Percentiles rank a stretch among this genome's conserved stretches.
phyloP scores from a whole-genome alignment of 2,329 filamentous ascomycete species.

The Neurospora sp. region DNA sequence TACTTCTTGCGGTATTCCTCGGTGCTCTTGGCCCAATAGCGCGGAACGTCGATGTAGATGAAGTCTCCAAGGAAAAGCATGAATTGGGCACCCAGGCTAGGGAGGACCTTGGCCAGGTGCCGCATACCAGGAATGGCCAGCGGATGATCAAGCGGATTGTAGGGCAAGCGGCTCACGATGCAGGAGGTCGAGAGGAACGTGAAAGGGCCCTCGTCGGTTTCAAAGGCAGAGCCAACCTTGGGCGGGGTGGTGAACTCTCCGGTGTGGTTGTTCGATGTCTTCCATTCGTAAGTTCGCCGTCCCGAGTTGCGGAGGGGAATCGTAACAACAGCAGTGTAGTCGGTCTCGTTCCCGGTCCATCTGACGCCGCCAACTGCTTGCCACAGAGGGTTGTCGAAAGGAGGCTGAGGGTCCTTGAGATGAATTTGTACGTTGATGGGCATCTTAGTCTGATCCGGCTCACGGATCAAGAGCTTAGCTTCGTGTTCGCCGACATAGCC shows the following conservation, averaged over 20 bases:
- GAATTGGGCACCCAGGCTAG: conserved; percentile 62
- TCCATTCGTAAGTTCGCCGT: conserved; percentile 73
- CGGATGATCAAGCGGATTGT: conserved; percentile 73
- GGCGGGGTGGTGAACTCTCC: conserved; percentile 77
- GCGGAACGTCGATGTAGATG: conserved; percentile 84
- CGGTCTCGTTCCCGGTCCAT: conserved; percentile 63
- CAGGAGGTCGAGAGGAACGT: conserved; percentile 91
- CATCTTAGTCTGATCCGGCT: conserved; percentile 66
- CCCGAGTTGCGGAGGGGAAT: conserved; percentile 55
- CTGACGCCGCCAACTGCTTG: conserved; percentile 54
- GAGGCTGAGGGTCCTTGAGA: conserved; percentile 39
- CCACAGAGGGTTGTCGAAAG: conserved; percentile 53
- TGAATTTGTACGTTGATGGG: conserved; percentile 65
- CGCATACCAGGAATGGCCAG: conserved; percentile 73
- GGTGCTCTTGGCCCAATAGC: conserved; percentile 59
- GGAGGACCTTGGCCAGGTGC: conserved; percentile 64
- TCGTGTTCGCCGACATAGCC: conserved; percentile 77
- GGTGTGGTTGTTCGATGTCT: conserved; percentile 75
- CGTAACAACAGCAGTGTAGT: conserved; percentile 67
- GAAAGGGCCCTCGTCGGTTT: conserved; percentile 57
- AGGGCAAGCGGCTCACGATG: conserved; percentile 85
- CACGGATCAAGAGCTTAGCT: conserved; percentile 74
- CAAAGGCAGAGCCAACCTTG: conserved; percentile 51
- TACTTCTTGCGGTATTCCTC: conserved; percentile 87
- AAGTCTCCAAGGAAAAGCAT: conserved; percentile 82